Evolutionary conservation across 352 stramenopile species (phyloP), one percentile per base, ranked within the genome.

Genomic region (Phytophthora capsici): DNA sequence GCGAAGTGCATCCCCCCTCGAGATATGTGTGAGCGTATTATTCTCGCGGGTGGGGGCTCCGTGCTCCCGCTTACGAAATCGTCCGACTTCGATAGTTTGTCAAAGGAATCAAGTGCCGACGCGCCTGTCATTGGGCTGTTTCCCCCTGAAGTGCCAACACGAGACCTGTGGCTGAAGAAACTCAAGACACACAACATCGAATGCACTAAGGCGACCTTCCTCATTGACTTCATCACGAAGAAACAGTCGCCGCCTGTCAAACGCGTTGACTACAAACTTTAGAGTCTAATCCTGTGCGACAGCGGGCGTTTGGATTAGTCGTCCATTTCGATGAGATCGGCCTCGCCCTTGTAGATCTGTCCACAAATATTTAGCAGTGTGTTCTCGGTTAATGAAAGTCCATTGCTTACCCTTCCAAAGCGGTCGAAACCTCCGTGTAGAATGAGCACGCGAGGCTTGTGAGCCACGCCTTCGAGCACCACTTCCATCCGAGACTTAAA

Each of bases 141-240:
- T 51, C 62, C 84, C 12, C 66, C 63, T 0, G 79, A 88, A 14
- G 65, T 92, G 25, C 71, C 80, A 23, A 66, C 73, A 38, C 78
- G 84, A 34, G 86, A 94, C 54, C 28, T 69, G 36, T 93, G 83
- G 82, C 38, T 94, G 54, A 93, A 91, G 60, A 91, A 90, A 52
- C 78, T 93, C 25, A 79, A 79, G 45, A 59, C 64, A 13, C 69
- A 83, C 34, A 72, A 83, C n/a, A 66, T 96, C 14, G 76, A 86
- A 57, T 89, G 84, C 65, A 65, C 94, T 60, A 91, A 89, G 50
- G 84, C 86, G 3, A 84, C 61, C 30, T 94, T 96, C 47, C 72
- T 96, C 25, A 92, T 96, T 72, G 88, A 96, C 55, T 92, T 84
- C 56, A 72, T 96, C 50, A 94, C 88, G 23, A 96, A 94, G 69